Evolutionary conservation across 306 rosid genomes (phyloP).

Genomic region (Cicer cuneatum): DNA sequence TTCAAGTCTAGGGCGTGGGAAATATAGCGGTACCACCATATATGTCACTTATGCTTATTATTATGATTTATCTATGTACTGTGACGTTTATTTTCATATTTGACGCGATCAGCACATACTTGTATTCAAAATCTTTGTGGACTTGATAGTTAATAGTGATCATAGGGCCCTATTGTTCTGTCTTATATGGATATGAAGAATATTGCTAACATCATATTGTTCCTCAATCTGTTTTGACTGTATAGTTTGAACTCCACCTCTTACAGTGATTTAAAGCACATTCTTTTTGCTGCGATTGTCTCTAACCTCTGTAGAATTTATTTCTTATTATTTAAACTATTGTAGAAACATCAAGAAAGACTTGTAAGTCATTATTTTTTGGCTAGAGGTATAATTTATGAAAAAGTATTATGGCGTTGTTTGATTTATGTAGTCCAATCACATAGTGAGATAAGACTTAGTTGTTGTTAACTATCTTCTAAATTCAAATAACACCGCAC

Average conservation of each 20-base stretch:
- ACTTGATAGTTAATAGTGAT: slow-evolving; percentile 33
- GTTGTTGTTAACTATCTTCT: slow-evolving; percentile 20
- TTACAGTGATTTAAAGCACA: not conserved
- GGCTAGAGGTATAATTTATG: not conserved
- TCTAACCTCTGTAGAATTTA: not conserved
- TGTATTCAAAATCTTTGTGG: slow-evolving; percentile 14
- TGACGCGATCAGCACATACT: slow-evolving; percentile 26
- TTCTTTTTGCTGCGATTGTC: not conserved
- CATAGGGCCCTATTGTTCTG: slow-evolving; percentile 43
- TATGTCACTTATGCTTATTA: slow-evolving; percentile 32
- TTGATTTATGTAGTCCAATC: not conserved
- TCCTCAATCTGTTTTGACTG: slow-evolving; percentile 1
- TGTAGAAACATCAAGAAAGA: not conserved
- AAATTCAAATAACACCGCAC: not conserved
- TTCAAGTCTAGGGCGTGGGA: slow-evolving; percentile 80
- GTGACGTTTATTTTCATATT: slow-evolving; percentile 25
- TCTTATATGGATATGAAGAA: slow-evolving; percentile 35
- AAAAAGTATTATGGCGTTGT: not conserved
- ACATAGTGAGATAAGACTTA: not conserved
- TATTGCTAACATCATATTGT: slow-evolving; percentile 44
- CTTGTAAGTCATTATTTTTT: not conserved
- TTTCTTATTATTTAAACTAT: slow-evolving; percentile 8
- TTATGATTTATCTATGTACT: slow-evolving; percentile 24
- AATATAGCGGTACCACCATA: slow-evolving; percentile 75
- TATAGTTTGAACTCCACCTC: slow-evolving; percentile 7